A percentile compares a stretch with the other conserved stretches of the same genome.
These are phyloP conservation scores for Cyamopsis tetragonoloba DNA, from an alignment of 306 rosid genomes.

Conservation along the genomic window DNA sequence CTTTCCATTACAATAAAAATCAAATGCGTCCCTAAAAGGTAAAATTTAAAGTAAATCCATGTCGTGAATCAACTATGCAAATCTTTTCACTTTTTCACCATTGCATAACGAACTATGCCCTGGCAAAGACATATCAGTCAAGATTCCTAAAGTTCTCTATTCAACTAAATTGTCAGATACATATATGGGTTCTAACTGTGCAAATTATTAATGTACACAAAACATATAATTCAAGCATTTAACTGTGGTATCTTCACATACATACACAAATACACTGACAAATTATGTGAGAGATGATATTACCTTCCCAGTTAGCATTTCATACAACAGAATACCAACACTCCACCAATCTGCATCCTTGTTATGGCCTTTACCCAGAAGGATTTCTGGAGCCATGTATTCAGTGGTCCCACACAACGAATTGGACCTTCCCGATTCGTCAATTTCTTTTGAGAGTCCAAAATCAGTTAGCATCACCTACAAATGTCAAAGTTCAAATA, in stretches of 20 bases:
- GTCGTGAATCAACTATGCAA: not conserved
- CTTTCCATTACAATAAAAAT: conserved; percentile 1
- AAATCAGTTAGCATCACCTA: conserved; percentile 96
- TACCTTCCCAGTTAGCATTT: conserved; percentile 96
- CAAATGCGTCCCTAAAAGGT: not conserved
- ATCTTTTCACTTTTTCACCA: not conserved
- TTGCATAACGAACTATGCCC: conserved; percentile 1
- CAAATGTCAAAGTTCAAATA: conserved; percentile 2
- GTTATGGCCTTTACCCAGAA: conserved; percentile 84
- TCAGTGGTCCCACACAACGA: conserved; percentile 95
- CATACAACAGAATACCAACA: conserved; percentile 79
- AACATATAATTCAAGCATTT: not conserved
- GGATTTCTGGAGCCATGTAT: conserved; percentile 96
- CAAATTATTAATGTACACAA: not conserved
- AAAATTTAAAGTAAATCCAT: not conserved
- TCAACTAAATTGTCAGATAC: not conserved
- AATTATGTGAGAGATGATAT: conserved; percentile 10
- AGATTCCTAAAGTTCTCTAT: not conserved
- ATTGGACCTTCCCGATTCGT: conserved; percentile 76
- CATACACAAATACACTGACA: not conserved
- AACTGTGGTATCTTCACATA: not conserved
- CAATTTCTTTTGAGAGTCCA: conserved; percentile 92
- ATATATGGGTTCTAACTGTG: not conserved
- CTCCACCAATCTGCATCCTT: conserved; percentile 99
- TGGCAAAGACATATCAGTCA: not conserved